Percentiles rank a stretch among this genome's conserved stretches.
Evolutionary conservation across 352 stramenopile genomes (phyloP).

Genomic region (Phytophthora cryptogea): DNA sequence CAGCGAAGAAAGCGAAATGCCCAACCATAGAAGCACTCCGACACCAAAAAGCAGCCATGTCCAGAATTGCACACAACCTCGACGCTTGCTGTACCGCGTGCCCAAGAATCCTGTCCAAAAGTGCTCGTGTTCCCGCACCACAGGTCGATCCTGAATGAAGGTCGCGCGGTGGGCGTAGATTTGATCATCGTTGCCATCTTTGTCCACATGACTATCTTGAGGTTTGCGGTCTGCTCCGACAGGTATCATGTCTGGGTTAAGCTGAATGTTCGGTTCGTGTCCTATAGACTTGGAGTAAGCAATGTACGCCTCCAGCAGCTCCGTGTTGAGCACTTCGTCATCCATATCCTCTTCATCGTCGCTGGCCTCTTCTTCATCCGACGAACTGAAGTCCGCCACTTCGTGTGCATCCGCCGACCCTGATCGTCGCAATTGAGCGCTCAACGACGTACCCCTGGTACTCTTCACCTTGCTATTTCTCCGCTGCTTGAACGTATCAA

Average conservation of each 20-base stretch:
- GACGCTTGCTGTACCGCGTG: slow-evolving; percentile 46
- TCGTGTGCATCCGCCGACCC: slow-evolving; percentile 28
- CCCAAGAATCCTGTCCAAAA: slow-evolving; percentile 55
- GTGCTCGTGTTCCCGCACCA: slow-evolving; percentile 41
- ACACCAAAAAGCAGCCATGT: slow-evolving; percentile 45
- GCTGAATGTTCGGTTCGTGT: slow-evolving; percentile 82
- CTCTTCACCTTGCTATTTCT: slow-evolving; percentile 25
- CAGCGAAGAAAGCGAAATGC: slow-evolving; percentile 39
- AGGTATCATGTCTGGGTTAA: slow-evolving; percentile 62
- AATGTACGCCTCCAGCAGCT: slow-evolving; percentile 95
- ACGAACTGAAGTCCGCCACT: slow-evolving; percentile 79
- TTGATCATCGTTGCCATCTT: slow-evolving; percentile 59
- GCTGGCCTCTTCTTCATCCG: slow-evolving; percentile 49
- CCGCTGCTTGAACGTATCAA: slow-evolving; percentile 51
- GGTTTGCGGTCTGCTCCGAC: slow-evolving; percentile 5
- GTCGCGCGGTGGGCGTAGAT: slow-evolving; percentile 26
- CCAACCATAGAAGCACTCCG: slow-evolving; percentile 33
- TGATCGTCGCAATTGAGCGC: slow-evolving; percentile 25
- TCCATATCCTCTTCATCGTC: slow-evolving; percentile 54
- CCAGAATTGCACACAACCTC: slow-evolving; percentile 42
- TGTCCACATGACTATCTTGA: slow-evolving; percentile 60
- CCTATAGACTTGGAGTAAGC: slow-evolving; percentile 93
- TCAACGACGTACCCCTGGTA: slow-evolving; percentile 13
- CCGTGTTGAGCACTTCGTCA: slow-evolving; percentile 90
- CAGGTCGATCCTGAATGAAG: slow-evolving; percentile 43